A percentile compares a stretch with the other conserved stretches of the same genome.
Evolutionary conservation across 2,329 filamentous ascomycete genomes (phyloP).

Genomic region (Madurella mycetomatis): DNA sequence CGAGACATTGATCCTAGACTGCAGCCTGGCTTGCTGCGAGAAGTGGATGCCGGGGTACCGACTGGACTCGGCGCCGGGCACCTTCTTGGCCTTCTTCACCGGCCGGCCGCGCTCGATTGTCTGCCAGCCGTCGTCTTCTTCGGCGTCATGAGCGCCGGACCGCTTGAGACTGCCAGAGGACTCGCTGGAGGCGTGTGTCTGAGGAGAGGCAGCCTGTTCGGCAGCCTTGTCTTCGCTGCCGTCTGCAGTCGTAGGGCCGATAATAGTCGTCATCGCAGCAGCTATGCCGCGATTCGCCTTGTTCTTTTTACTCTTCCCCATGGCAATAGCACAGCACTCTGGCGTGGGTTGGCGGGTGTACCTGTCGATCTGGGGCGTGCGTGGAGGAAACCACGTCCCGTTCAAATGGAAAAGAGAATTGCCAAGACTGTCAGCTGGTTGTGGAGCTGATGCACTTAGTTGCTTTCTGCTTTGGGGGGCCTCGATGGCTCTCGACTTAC

Average conservation of each 20-base stretch:
- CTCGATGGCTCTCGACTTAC: no score
- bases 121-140: slow-evolving; percentile 46
- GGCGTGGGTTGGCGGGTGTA: neutral
- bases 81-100: slow-evolving; percentile 58
- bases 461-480: no score
- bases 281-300: slow-evolving; percentile 17
- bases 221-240: neutral
- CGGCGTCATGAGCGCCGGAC: slow-evolving; percentile 42
- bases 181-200: slow-evolving; percentile 20
- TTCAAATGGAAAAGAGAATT: no score
- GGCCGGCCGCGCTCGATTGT: slow-evolving; percentile 45
- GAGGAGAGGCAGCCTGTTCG: slow-evolving; percentile 5
- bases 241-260: slow-evolving; percentile 3
- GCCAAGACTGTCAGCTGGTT: no score
- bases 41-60: slow-evolving; percentile 59
- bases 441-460: no score
- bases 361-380: neutral
- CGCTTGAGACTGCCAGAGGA: slow-evolving; percentile 46
- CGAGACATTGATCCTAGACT: slow-evolving; percentile 58
- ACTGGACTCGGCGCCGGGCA: slow-evolving; percentile 50
- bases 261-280: slow-evolving; percentile 7
- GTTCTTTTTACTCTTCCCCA: slow-evolving; percentile 28
- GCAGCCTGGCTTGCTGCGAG: slow-evolving; percentile 53
- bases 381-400: no score
- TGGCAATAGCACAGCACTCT: neutral